Evolutionary conservation across 495 filamentous ascomycete species (phyloP).

Genomic region (Neurospora sp.): DNA sequence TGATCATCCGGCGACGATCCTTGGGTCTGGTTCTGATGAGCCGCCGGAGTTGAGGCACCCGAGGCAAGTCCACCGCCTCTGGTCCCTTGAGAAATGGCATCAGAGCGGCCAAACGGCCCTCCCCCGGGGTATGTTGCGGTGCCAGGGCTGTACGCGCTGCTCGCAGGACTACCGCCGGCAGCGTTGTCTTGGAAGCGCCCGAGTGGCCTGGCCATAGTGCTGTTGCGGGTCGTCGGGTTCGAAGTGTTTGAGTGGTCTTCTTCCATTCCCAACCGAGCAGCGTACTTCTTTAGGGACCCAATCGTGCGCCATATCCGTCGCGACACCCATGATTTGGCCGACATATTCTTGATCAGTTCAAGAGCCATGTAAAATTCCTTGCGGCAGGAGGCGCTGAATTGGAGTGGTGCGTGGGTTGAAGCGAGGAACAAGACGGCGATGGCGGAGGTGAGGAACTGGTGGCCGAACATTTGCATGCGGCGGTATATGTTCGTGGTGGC

Average conservation of each 20-base stretch:
- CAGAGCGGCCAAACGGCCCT: background rate
- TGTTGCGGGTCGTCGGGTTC: background rate
- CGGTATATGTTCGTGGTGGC: conserved; percentile 74
- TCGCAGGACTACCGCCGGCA: background rate
- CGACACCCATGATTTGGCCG: conserved; percentile 65
- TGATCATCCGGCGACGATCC: conserved; percentile 10
- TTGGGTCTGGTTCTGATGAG: conserved; percentile 1
- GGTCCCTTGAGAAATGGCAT: background rate
- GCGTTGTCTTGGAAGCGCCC: background rate
- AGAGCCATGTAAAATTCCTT: conserved; percentile 82
- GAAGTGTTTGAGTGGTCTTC: conserved; percentile 9
- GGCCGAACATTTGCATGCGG: conserved; percentile 70
- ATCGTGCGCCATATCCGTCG: conserved; percentile 78
- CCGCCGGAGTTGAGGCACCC: conserved; percentile 2
- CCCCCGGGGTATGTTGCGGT: background rate
- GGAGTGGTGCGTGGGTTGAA: conserved; percentile 67
- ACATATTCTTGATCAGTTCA: conserved; percentile 71
- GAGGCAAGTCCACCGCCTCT: background rate
- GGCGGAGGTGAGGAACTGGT: conserved; percentile 76
- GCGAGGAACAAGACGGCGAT: conserved; percentile 77
- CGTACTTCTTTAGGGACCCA: conserved; percentile 67
- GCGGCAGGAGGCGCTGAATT: conserved; percentile 64
- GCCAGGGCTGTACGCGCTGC: background rate
- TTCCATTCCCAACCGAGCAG: conserved; percentile 65
- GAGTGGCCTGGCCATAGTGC: background rate